Evolutionary conservation across 306 rosid genomes (phyloP), one percentile per base, ranked within the genome.

Genomic region (Castanopsis chinensis): DNA sequence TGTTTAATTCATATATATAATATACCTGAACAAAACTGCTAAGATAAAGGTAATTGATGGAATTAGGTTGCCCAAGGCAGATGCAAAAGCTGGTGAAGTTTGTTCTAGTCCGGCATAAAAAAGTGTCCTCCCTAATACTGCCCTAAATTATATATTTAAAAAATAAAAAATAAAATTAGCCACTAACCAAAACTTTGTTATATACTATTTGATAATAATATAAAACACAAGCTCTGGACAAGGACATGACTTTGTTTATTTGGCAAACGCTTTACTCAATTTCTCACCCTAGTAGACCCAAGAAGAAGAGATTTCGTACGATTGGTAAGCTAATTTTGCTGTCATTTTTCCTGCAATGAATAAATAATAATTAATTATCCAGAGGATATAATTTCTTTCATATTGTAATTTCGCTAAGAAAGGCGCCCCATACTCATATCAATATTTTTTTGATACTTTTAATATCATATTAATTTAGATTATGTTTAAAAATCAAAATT

Each of bases 281-380:
- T 35, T 6, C 43, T 35, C 54, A 75, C 74, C 80, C 78, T 8
- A 70, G 30, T 14, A 69, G 21, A 19, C 80, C 80, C 76, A 83
- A 35, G 55, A 79, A 75, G 54, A 79, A 69, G 73, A 83, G 10
- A 53, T 74, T 65, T 58, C 75, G 59, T 56, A 79, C 4, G n/a
- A 83, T n/a, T 6, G 25, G 15, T 20, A 75, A 1, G 56, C 59
- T 74, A 58, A 83, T 69, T 75, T 71, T 83, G 60, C 69, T 60
- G 61, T 75, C 21, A 11, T 55, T 79, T 56, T 75, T 75, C 71
- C 80, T 83, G 74, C 74, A 8, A 58, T 0, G 28, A 69, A 21
- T 45, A 19, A 10, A 21, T 55, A 77, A 6, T 18, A 6, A 49
- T 32, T 57, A 20, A 49, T 49, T 13, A 49, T 12, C 53, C 53